These are phyloP conservation scores for Plenodomus tracheiphilus DNA, from an alignment of 2,329 filamentous ascomycete species.

Conservation along the genomic window DNA sequence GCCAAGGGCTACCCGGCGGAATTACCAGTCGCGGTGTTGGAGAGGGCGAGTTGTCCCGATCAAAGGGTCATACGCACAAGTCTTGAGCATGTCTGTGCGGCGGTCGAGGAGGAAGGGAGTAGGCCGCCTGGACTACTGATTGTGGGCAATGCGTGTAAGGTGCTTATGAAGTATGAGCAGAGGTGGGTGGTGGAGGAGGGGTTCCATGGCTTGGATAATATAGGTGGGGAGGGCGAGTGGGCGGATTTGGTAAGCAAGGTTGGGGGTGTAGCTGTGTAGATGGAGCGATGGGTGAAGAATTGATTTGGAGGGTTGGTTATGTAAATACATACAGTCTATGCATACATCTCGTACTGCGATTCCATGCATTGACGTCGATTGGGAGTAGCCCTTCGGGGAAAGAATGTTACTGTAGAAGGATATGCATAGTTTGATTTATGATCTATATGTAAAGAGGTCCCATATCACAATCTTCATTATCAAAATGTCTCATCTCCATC, in stretches of 20 bases:
- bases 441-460: no score
- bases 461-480: no score
- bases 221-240: slow-evolving; percentile 27
- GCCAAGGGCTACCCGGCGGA: slow-evolving; percentile 65
- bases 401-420: no score
- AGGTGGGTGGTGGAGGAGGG: slow-evolving; percentile 89
- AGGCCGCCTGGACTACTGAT: slow-evolving; percentile 87
- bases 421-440: no score
- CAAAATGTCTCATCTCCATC: no score
- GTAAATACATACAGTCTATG: no score
- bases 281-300: no score
- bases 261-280: slow-evolving; percentile 10
- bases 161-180: slow-evolving; percentile 64
- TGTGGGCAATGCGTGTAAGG: slow-evolving; percentile 80
- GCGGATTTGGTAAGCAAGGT: slow-evolving; percentile 15
- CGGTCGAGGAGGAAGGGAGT: slow-evolving; percentile 86
- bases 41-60: slow-evolving; percentile 90
- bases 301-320: no score
- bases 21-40: slow-evolving; percentile 92
- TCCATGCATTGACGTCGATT: no score
- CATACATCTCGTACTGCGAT: no score
- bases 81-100: slow-evolving; percentile 74
- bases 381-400: no score
- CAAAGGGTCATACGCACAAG: slow-evolving; percentile 91
- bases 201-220: slow-evolving; percentile 69